phyloP scores from a whole-genome alignment of 352 stramenopile species.

The Thraustochytrium sp. region DNA sequence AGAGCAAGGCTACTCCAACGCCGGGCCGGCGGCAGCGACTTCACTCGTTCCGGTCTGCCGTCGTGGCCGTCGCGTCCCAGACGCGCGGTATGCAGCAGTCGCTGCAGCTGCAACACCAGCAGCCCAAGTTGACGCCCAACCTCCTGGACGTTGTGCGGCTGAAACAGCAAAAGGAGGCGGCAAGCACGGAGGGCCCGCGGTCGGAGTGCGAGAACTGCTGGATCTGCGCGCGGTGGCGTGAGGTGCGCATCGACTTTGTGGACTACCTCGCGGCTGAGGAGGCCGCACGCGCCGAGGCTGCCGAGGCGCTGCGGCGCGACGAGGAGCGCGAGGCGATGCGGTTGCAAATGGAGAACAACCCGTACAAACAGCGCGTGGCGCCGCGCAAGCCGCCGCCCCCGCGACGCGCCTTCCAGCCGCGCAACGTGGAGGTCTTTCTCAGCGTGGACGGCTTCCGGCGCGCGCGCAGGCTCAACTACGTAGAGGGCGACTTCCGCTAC shows the following conservation, averaged over 20 bases:
- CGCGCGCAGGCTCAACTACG: neutral
- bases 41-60: conserved; percentile 21
- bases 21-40: too few species aligned
- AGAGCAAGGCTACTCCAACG: too few species aligned
- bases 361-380: neutral
- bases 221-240: conserved; percentile 4
- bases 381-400: neutral
- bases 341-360: neutral
- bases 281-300: neutral
- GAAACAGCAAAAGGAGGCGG: neutral
- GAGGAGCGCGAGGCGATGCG: neutral
- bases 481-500: conserved; percentile 33
- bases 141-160: neutral
- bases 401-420: neutral
- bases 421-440: neutral
- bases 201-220: conserved; percentile 20
- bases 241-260: conserved; percentile 29
- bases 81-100: neutral
- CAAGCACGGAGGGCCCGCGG: neutral
- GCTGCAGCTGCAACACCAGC: too few species aligned
- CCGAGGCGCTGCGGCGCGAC: neutral
- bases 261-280: conserved; percentile 18
- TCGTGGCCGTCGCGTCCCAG: neutral
- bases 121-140: too few species aligned
- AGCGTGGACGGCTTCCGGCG: conserved; percentile 1